Evolutionary conservation across 331 rosid genomes (phyloP).

Genomic region (Saraca asoca): DNA sequence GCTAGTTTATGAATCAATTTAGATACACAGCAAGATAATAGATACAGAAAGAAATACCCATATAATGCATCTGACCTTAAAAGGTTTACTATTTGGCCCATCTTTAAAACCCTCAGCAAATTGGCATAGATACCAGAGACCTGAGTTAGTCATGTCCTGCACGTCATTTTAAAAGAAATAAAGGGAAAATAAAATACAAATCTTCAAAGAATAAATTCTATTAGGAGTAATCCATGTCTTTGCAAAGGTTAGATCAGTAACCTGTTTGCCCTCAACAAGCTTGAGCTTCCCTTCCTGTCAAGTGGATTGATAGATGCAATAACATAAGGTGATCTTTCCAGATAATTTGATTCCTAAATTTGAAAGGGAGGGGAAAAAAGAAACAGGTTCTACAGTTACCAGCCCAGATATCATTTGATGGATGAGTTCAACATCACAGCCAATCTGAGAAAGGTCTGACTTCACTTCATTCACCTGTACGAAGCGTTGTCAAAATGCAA

Average conservation of each 20-base stretch:
- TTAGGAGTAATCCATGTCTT: conserved; percentile 3
- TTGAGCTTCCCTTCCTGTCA: conserved; percentile 67
- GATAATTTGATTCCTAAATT: conserved; percentile 18
- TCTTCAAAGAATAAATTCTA: neutral
- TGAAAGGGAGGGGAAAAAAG: neutral
- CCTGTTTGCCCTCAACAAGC: conserved; percentile 80
- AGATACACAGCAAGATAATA: neutral
- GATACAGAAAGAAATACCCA: conserved; percentile 1
- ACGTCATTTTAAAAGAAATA: conserved; percentile 14
- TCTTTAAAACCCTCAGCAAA: conserved; percentile 50
- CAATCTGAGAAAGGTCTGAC: conserved; percentile 73
- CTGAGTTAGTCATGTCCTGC: conserved; percentile 66
- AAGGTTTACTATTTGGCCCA: conserved; percentile 40
- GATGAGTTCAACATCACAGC: conserved; percentile 66
- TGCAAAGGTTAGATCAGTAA: conserved; percentile 35
- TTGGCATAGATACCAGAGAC: conserved; percentile 73
- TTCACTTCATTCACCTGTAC: conserved; percentile 71
- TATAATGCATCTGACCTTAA: conserved; percentile 50
- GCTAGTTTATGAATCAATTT: conserved; percentile 4
- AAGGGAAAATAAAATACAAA: neutral
- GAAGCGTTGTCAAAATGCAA: conserved; percentile 3
- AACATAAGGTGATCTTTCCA: conserved; percentile 8
- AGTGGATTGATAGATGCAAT: conserved; percentile 30
- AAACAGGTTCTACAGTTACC: conserved; percentile 46
- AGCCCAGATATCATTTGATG: conserved; percentile 64